Percentiles rank a stretch among this genome's conserved stretches.
These are phyloP conservation scores for Cadophora malorum DNA, from an alignment of 2,329 filamentous ascomycete species.

Conservation along the genomic window DNA sequence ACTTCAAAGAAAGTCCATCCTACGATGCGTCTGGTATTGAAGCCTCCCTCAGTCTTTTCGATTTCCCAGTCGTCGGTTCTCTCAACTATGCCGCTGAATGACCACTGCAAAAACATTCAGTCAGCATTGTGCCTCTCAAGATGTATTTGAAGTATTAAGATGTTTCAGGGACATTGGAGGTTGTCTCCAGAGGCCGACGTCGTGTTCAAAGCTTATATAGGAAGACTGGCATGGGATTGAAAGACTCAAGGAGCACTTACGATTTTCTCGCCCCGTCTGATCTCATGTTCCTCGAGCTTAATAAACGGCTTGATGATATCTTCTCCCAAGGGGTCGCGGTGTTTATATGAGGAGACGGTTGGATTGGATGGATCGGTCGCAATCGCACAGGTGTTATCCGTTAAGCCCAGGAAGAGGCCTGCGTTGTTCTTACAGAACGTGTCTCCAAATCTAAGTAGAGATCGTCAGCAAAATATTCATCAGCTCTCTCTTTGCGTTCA, in stretches of 20 bases:
- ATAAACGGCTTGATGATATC: background rate
- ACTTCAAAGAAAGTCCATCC: constrained; percentile 30
- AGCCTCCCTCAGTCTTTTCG: background rate
- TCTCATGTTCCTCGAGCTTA: background rate
- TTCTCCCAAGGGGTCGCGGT: background rate
- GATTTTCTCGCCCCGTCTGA: background rate
- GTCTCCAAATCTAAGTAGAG: constrained; percentile 31
- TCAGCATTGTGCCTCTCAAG: background rate
- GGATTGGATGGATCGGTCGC: constrained; percentile 16
- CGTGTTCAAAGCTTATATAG: background rate
- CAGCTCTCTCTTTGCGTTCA: too few species aligned
- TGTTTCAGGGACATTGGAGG: background rate
- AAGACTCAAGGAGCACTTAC: background rate
- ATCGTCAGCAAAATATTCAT: background rate
- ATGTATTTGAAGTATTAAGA: background rate
- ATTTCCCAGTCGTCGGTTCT: background rate
- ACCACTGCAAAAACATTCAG: constrained; percentile 14
- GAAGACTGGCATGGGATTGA: background rate
- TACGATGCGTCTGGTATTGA: background rate
- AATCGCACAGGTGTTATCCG: constrained; percentile 27
- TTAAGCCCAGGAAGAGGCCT: constrained; percentile 27
- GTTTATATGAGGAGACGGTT: constrained; percentile 27
- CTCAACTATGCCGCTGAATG: constrained; percentile 31
- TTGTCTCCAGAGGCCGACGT: background rate
- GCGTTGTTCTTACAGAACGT: constrained; percentile 32